Evolutionary conservation across 768 basidiomycete species (phyloP).

Genomic region (Lentinula raphanica): DNA sequence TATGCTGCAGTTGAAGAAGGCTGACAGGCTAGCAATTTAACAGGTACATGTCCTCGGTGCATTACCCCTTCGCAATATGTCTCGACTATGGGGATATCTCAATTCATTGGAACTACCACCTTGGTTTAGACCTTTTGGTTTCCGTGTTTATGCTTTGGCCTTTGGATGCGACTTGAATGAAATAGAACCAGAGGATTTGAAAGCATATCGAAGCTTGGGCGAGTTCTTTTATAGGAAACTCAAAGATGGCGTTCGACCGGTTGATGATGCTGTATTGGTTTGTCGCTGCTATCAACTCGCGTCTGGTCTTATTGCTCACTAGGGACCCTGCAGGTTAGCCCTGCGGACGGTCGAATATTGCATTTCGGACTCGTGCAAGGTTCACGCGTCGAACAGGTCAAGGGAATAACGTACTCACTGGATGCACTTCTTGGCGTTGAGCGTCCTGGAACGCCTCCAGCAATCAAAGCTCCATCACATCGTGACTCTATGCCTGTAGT

Average conservation of each 20-base stretch:
- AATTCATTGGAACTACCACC: slow-evolving; percentile 91
- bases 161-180: slow-evolving; percentile 96
- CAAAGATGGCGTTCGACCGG: slow-evolving; percentile 75
- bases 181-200: slow-evolving; percentile 74
- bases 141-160: slow-evolving; percentile 77
- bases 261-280: slow-evolving; percentile 71
- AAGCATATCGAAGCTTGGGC: slow-evolving; percentile 79
- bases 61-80: slow-evolving; percentile 88
- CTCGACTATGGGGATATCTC: slow-evolving; percentile 94
- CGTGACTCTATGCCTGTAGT: slow-evolving; percentile 57
- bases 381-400: slow-evolving; percentile 89
- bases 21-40: background rate
- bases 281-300: slow-evolving; percentile 18
- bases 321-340: slow-evolving; percentile 60
- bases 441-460: slow-evolving; percentile 38
- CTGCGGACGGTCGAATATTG: slow-evolving; percentile 88
- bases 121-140: slow-evolving; percentile 91
- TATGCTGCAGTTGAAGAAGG: background rate
- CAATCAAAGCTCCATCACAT: slow-evolving; percentile 36
- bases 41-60: slow-evolving; percentile 97
- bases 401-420: slow-evolving; percentile 95
- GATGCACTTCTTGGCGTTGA: slow-evolving; percentile 87
- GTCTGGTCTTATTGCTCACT: background rate
- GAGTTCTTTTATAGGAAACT: slow-evolving; percentile 93
- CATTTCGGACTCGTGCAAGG: slow-evolving; percentile 85